Evolutionary conservation across 192 early-diverging fungal genomes (phyloP).

Genomic region (Coemansia sp.): DNA sequence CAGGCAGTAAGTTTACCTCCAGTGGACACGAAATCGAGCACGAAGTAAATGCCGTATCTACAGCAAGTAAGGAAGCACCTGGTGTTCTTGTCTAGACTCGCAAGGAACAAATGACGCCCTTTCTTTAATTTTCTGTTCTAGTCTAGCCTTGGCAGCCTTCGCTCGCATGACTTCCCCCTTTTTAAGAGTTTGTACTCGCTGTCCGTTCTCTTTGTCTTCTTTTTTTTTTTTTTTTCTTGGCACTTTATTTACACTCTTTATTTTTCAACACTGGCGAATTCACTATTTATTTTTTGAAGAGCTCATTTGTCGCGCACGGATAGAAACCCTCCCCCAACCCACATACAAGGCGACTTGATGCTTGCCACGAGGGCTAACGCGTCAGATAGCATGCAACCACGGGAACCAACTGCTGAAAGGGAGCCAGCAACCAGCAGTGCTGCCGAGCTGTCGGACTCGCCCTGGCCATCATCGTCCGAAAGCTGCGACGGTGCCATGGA

Average conservation of each 20-base stretch:
- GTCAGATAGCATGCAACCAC: background rate
- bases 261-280: background rate
- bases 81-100: no score
- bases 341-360: background rate
- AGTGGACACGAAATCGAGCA: background rate
- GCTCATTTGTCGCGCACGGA: background rate
- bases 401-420: background rate
- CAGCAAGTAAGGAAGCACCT: background rate
- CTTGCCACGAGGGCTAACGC: background rate
- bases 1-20: background rate
- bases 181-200: background rate
- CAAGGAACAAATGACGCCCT: no score
- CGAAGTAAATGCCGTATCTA: background rate
- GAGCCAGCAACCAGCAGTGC: background rate
- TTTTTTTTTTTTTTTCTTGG: constrained; percentile 10
- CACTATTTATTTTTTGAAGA: background rate
- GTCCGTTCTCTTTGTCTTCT: background rate
- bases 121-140: background rate
- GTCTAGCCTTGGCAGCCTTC: background rate
- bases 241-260: background rate
- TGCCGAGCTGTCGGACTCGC: background rate
- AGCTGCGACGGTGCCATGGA: background rate
- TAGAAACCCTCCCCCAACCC: background rate
- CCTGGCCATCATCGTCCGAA: background rate
- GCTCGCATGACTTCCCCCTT: constrained; percentile 9